phyloP scores from a whole-genome alignment of 345 rosid genomes.

The Moringa oleifera region DNA sequence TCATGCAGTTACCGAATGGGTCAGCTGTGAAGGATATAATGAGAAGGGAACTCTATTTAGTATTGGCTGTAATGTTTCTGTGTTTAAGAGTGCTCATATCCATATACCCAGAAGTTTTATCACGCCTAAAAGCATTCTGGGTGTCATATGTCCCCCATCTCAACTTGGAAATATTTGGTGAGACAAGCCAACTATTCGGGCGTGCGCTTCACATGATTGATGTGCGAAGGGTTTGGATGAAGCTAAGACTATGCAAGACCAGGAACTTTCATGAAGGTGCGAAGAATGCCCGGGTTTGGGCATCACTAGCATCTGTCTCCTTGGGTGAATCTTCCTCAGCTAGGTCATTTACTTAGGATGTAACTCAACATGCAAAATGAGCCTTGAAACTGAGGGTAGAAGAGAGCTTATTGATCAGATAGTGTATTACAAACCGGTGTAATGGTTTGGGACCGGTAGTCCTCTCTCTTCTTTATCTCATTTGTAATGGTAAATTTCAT shows the following conservation, averaged over 20 bases:
- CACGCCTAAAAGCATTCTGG: conserved; percentile 58
- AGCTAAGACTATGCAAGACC: conserved; percentile 60
- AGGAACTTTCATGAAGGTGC: conserved; percentile 76
- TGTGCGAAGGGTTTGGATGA: conserved; percentile 81
- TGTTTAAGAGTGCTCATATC: conserved; percentile 41
- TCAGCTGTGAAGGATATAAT: conserved; percentile 35
- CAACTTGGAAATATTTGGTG: conserved; percentile 82
- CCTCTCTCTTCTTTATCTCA: background rate
- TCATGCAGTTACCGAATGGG: conserved; percentile 29
- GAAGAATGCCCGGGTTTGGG: conserved; percentile 81
- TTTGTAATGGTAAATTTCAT: conserved; percentile 5
- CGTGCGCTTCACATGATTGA: conserved; percentile 67
- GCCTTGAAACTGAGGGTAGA: conserved; percentile 12
- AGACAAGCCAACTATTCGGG: conserved; percentile 66
- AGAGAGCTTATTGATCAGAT: conserved; percentile 18
- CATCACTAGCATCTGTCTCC: conserved; percentile 83
- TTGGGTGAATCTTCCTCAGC: conserved; percentile 70
- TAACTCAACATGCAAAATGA: background rate
- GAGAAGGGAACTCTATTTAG: conserved; percentile 57
- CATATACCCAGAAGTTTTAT: conserved; percentile 37
- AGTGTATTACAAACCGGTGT: conserved; percentile 14
- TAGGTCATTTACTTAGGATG: conserved; percentile 33
- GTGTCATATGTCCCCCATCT: conserved; percentile 48
- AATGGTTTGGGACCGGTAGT: conserved; percentile 15
- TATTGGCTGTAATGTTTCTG: conserved; percentile 44